Percentiles rank a stretch among this genome's conserved stretches.
phyloP scores from a whole-genome alignment of 345 rosid species.

The Pugionium dolabratum region DNA sequence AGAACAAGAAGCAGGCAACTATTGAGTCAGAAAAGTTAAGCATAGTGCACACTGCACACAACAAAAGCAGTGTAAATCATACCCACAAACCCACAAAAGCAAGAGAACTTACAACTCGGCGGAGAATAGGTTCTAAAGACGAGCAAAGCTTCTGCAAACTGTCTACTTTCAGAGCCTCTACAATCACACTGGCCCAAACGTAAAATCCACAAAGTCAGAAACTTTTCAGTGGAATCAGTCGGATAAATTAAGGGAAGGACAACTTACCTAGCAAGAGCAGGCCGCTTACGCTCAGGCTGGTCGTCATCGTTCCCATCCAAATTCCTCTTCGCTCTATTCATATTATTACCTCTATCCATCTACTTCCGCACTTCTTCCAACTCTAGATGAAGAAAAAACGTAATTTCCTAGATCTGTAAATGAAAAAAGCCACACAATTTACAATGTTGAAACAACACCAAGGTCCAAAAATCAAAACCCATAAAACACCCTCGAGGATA shows the following conservation, averaged over 20 bases:
- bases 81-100: neutral
- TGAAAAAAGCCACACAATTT: slow-evolving; percentile 2
- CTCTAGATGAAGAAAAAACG: slow-evolving; percentile 17
- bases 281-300: slow-evolving; percentile 71
- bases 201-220: slow-evolving; percentile 18
- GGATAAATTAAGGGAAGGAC: neutral
- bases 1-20: neutral
- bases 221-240: slow-evolving; percentile 10
- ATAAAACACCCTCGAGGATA: neutral
- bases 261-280: slow-evolving; percentile 69
- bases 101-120: slow-evolving; percentile 80
- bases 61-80: neutral
- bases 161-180: slow-evolving; percentile 95
- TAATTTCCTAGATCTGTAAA: slow-evolving; percentile 43
- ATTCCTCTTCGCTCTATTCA: slow-evolving; percentile 62
- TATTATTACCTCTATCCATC: slow-evolving; percentile 67
- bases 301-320: slow-evolving; percentile 61
- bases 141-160: slow-evolving; percentile 97
- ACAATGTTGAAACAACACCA: neutral
- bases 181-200: slow-evolving; percentile 68
- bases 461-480: slow-evolving; percentile 13
- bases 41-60: neutral
- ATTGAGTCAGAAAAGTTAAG: neutral
- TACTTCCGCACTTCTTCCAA: slow-evolving; percentile 43
- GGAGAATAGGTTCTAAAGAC: slow-evolving; percentile 94